Evolutionary conservation across 2,329 filamentous ascomycete species (phyloP).

Genomic region (Colletotrichum trifolii): DNA sequence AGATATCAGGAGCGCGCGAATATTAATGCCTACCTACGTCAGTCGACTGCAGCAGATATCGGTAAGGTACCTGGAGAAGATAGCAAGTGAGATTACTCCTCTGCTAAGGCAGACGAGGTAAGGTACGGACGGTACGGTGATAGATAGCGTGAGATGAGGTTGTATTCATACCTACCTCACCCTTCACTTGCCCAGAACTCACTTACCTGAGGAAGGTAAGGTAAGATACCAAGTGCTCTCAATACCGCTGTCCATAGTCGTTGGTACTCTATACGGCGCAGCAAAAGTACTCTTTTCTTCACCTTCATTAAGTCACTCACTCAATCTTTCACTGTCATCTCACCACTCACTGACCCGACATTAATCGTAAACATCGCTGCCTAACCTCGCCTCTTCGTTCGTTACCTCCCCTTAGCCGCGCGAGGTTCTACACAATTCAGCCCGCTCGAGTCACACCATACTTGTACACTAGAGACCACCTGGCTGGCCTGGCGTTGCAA

Average conservation of each 20-base stretch:
- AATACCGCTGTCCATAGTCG: not conserved
- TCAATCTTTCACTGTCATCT: too few relatives aligned
- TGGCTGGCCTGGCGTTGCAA: too few relatives aligned
- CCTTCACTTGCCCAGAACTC: not conserved
- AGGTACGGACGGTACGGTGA: not conserved
- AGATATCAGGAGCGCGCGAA: constrained; percentile 22
- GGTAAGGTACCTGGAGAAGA: too few relatives aligned
- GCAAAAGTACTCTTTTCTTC: too few relatives aligned
- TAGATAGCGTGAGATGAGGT: not conserved
- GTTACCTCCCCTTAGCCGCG: too few relatives aligned
- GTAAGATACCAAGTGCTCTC: not conserved
- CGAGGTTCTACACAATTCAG: too few relatives aligned
- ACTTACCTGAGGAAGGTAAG: not conserved
- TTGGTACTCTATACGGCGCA: not conserved
- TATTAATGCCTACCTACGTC: constrained; percentile 27
- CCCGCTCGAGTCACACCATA: too few relatives aligned
- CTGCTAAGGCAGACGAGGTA: not conserved
- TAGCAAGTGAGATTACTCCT: not conserved
- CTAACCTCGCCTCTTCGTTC: too few relatives aligned
- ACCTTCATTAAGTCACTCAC: too few relatives aligned
- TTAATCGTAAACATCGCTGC: too few relatives aligned
- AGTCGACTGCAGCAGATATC: constrained; percentile 9
- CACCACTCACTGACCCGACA: too few relatives aligned
- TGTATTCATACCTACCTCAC: not conserved
- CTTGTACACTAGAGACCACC: too few relatives aligned